Evolutionary conservation across 768 basidiomycete genomes (phyloP).

Genomic region (Xerocomellus intermedius): DNA sequence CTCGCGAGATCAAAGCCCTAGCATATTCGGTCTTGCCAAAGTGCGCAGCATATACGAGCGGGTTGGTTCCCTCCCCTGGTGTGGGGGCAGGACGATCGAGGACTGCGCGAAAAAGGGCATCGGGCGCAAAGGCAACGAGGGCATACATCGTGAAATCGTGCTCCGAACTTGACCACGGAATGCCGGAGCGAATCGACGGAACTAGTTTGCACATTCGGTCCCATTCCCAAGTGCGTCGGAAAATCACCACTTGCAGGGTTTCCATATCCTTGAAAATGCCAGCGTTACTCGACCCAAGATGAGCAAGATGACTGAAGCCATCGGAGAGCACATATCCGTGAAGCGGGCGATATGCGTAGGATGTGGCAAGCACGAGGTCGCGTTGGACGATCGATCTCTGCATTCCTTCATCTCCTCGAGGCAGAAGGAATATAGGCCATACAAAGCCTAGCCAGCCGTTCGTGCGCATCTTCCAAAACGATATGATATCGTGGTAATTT

Average conservation of each 20-base stretch:
- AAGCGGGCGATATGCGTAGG: not conserved
- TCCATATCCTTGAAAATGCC: constrained; percentile 2
- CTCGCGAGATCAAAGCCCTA: not conserved
- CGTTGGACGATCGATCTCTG: not conserved
- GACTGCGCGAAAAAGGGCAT: not conserved
- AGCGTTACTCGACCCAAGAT: not conserved
- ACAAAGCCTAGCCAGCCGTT: constrained; percentile 4
- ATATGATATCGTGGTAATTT: constrained; percentile 6
- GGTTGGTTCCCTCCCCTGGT: constrained; percentile 1
- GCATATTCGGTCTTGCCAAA: constrained; percentile 1
- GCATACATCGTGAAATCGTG: constrained; percentile 6
- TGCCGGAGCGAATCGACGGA: not conserved
- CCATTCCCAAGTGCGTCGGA: not conserved
- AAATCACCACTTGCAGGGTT: not conserved
- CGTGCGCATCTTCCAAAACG: constrained; percentile 6
- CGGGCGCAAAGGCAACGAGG: constrained; percentile 5
- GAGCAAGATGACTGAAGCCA: constrained; percentile 8
- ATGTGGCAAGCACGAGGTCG: not conserved
- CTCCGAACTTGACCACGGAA: constrained; percentile 1
- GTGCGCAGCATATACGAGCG: constrained; percentile 9
- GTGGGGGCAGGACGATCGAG: not conserved
- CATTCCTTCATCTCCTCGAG: constrained; percentile 6
- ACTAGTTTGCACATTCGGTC: not conserved
- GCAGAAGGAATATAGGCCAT: constrained; percentile 7
- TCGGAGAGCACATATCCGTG: constrained; percentile 9